Evolutionary conservation across 2,329 filamentous ascomycete genomes (phyloP).

Genomic region (Cercospora brassicicola): DNA sequence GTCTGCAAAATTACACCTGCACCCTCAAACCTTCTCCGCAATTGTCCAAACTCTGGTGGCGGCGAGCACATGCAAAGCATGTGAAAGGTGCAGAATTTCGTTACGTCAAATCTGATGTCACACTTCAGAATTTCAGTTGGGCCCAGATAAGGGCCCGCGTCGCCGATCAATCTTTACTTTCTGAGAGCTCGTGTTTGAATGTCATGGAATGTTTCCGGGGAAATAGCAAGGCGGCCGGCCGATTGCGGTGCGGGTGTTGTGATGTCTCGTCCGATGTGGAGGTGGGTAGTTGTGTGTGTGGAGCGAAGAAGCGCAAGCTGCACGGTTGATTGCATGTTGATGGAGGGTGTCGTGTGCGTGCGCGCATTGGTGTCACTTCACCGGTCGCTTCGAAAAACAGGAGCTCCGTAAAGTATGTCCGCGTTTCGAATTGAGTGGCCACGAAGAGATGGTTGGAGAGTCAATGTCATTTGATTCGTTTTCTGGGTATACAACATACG

Average conservation of each 20-base stretch:
- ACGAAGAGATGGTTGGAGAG: not conserved
- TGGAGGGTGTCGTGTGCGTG: not conserved
- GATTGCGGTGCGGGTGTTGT: not conserved
- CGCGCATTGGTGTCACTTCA: conserved; percentile 1
- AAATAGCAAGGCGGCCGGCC: not conserved
- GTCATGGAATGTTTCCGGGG: not conserved
- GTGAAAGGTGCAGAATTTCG: not conserved
- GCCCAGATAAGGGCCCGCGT: too few relatives aligned
- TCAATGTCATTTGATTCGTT: not conserved
- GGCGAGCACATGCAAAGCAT: not conserved
- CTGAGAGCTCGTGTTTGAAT: not conserved
- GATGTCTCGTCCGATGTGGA: conserved; percentile 1
- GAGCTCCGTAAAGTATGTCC: not conserved
- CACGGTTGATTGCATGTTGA: not conserved
- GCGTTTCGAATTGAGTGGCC: not conserved
- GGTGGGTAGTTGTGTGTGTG: not conserved
- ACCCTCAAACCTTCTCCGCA: not conserved
- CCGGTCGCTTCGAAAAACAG: not conserved
- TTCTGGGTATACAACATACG: conserved; percentile 5
- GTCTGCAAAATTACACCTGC: not conserved
- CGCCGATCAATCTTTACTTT: not conserved
- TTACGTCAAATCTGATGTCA: conserved; percentile 10
- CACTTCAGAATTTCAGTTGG: not conserved
- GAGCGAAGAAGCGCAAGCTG: not conserved
- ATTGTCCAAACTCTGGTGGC: not conserved